Evolutionary conservation across 2,329 filamentous ascomycete species (phyloP).

Genomic region (Mycosphaerelloides madeirae): DNA sequence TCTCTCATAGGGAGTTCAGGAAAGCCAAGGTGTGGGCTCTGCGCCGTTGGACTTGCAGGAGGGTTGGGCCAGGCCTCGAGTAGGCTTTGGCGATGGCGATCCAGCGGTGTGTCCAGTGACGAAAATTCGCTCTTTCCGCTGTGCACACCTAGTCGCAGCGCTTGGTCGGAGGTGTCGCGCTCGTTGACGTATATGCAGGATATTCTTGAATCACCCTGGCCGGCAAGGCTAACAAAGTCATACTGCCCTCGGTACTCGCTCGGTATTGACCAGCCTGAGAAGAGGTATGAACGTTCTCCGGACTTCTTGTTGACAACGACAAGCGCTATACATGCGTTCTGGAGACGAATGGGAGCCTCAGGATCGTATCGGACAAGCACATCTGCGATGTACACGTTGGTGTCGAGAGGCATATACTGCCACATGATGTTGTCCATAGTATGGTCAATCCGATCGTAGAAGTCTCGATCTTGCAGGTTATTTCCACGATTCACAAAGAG

Average conservation of each 20-base stretch:
- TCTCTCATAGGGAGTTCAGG: background rate
- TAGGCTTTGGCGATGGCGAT: too few relatives aligned
- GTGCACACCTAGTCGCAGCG: background rate
- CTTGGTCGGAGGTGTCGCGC: background rate
- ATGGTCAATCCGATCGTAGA: background rate
- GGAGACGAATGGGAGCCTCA: background rate
- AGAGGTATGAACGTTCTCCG: background rate
- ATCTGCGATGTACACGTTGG: background rate
- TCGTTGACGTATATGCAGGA: background rate
- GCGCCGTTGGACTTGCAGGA: too few relatives aligned
- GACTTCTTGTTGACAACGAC: background rate
- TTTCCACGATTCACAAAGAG: background rate
- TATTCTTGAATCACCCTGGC: background rate
- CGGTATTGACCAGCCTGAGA: background rate
- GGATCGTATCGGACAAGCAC: background rate
- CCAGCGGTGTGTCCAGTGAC: too few relatives aligned
- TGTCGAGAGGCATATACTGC: background rate
- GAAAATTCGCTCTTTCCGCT: too few relatives aligned
- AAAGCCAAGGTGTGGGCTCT: too few relatives aligned
- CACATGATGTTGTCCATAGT: background rate
- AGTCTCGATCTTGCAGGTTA: too few relatives aligned
- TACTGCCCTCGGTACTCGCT: background rate
- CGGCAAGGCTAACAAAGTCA: background rate
- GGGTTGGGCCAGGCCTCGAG: too few relatives aligned
- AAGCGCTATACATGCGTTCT: background rate